A percentile compares a stretch with the other conserved stretches of the same genome.
Conservation (phyloP, 2,329 filamentous ascomycete genomes). For the Claviceps pazoutovae region DNA sequence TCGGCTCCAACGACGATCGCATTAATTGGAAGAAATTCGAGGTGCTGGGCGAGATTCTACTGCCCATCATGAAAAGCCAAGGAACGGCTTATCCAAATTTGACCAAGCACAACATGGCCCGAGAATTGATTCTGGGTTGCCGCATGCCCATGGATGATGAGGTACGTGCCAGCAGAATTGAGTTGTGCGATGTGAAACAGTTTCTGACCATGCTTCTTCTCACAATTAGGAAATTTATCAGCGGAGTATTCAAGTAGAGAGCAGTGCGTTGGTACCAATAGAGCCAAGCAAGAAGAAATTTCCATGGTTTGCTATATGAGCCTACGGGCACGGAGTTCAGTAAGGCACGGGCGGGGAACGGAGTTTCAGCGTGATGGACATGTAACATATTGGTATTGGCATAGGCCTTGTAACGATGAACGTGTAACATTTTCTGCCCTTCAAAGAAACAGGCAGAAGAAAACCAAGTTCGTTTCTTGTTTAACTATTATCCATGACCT, state of each 20-base stretch:
- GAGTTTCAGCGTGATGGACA: conserved; percentile 2
- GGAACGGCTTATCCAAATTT: conserved; percentile 66
- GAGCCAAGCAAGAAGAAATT: conserved; percentile 51
- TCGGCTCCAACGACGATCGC: conserved; percentile 56
- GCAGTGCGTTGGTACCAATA: conserved; percentile 26
- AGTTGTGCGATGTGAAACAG: not conserved
- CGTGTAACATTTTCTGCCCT: not conserved
- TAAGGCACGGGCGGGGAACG: conserved; percentile 5
- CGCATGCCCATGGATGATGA: conserved; percentile 77
- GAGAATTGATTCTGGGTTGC: conserved; percentile 67
- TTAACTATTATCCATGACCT: too few species aligned
- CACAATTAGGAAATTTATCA: conserved; percentile 47
- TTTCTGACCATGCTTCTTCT: not conserved
- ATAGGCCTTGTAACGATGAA: not conserved
- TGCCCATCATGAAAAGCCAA: conserved; percentile 86
- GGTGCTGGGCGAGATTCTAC: conserved; percentile 79
- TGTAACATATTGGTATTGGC: not conserved
- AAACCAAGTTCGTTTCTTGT: too few species aligned
- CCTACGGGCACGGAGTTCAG: conserved; percentile 14
- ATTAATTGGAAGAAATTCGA: conserved; percentile 99
- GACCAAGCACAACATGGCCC: conserved; percentile 52
- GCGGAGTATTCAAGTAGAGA: conserved; percentile 46
- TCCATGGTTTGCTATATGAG: conserved; percentile 46
- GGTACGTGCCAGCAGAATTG: conserved; percentile 37
- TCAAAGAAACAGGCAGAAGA: too few species aligned